phyloP scores from a whole-genome alignment of 257 asterid genomes.

The Petunia secreta region DNA sequence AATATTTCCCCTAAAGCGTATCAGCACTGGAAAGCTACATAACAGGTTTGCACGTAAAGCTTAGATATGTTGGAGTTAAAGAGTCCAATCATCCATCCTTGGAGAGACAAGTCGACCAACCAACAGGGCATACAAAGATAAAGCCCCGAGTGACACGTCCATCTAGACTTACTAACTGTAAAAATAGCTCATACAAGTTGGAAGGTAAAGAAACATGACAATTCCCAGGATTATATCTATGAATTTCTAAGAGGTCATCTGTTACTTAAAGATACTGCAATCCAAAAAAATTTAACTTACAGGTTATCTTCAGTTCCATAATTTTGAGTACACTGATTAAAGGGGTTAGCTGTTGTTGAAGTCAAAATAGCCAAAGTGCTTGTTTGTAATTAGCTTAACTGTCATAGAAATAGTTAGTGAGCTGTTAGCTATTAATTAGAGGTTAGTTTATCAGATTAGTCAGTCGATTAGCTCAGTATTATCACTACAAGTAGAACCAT shows the following conservation, averaged over 20 bases:
- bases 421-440: not conserved
- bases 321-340: not conserved
- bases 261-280: not conserved
- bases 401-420: not conserved
- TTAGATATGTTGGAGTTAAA: slow-evolving; percentile 16
- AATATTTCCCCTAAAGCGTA: not conserved
- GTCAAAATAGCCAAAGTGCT: not conserved
- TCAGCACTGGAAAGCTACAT: not conserved
- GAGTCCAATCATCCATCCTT: not conserved
- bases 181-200: not conserved
- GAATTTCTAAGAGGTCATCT: not conserved
- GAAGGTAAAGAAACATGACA: not conserved
- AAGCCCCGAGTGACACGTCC: not conserved
- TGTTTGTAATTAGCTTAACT: slow-evolving; percentile 1
- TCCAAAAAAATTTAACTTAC: not conserved
- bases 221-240: not conserved
- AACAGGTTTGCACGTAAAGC: slow-evolving; percentile 4
- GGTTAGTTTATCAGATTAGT: not conserved
- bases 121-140: not conserved
- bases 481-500: not conserved
- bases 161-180: not conserved
- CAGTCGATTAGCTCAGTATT: not conserved
- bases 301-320: slow-evolving; percentile 1
- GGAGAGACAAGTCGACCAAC: not conserved
- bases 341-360: not conserved